Percentiles rank a stretch among this genome's conserved stretches.
Evolutionary conservation across 495 filamentous ascomycete species (phyloP).

Genomic region (Rhypophila decipiens): DNA sequence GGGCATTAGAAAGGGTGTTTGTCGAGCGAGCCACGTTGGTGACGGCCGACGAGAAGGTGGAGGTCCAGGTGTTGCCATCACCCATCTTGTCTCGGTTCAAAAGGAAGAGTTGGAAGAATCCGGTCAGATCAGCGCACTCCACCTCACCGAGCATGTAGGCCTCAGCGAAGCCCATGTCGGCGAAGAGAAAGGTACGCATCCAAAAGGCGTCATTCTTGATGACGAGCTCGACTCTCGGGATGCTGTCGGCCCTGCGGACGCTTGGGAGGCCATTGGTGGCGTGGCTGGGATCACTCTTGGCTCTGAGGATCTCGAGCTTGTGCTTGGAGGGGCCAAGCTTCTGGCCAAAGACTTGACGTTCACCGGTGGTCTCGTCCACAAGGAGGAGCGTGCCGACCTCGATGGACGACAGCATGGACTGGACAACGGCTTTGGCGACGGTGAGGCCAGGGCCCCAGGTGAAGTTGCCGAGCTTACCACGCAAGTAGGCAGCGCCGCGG

Average conservation of each 20-base stretch:
- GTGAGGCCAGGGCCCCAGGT: constrained; percentile 33
- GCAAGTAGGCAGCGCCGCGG: constrained; percentile 24
- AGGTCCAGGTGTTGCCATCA: constrained; percentile 53
- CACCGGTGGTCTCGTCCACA: constrained; percentile 29
- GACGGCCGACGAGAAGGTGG: constrained; percentile 46
- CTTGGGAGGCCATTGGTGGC: constrained; percentile 6
- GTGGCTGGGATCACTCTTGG: constrained; percentile 3
- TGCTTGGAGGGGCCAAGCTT: constrained; percentile 14
- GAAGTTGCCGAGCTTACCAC: constrained; percentile 28
- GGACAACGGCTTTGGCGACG: constrained; percentile 31
- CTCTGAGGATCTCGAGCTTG: constrained; percentile 8
- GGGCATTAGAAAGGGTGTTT: constrained; percentile 60
- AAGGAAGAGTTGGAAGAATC: constrained; percentile 66
- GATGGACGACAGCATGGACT: constrained; percentile 36
- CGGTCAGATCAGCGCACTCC: constrained; percentile 53
- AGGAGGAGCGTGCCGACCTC: constrained; percentile 36
- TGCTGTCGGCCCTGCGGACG: constrained; percentile 13
- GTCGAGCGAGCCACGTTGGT: constrained; percentile 48
- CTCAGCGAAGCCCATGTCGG: constrained; percentile 71
- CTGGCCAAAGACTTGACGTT: constrained; percentile 26
- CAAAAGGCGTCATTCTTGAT: constrained; percentile 59
- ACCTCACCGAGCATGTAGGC: constrained; percentile 66
- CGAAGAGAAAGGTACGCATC: constrained; percentile 57
- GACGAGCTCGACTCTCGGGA: constrained; percentile 38
- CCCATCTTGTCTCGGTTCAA: constrained; percentile 51